Evolutionary conservation across 768 basidiomycete genomes (phyloP).

Genomic region (Naematelia aurantialba): DNA sequence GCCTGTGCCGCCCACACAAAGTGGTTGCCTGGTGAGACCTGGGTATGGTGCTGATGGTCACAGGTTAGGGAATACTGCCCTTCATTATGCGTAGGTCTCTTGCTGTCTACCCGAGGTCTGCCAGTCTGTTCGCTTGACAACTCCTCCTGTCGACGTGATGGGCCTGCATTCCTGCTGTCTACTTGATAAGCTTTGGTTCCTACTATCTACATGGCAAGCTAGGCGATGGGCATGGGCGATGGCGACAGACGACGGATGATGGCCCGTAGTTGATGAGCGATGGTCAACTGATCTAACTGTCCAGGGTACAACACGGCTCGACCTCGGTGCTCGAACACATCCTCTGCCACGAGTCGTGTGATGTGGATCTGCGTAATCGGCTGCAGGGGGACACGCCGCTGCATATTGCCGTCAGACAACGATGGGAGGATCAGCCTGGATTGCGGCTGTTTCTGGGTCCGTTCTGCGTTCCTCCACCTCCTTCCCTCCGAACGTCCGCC

Average conservation of each 20-base stretch:
- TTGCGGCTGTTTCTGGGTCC: slow-evolving; percentile 59
- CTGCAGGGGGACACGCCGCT: slow-evolving; percentile 71
- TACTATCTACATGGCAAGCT: too few relatives aligned
- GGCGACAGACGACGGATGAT: too few relatives aligned
- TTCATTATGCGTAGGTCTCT: slow-evolving; percentile 67
- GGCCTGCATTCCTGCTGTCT: too few relatives aligned
- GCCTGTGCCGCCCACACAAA: not conserved
- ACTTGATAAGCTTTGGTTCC: too few relatives aligned
- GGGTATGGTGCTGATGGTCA: not conserved
- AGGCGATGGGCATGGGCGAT: too few relatives aligned
- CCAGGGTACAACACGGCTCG: slow-evolving; percentile 56
- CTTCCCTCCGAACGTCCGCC: too few relatives aligned
- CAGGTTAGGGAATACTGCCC: slow-evolving; percentile 71
- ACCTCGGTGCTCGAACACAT: slow-evolving; percentile 67
- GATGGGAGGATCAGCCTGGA: slow-evolving; percentile 57
- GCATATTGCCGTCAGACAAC: slow-evolving; percentile 62
- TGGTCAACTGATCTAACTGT: too few relatives aligned
- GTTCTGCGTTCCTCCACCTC: slow-evolving; percentile 37
- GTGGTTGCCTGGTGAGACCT: slow-evolving; percentile 11
- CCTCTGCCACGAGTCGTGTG: slow-evolving; percentile 69
- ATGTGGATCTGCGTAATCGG: slow-evolving; percentile 73
- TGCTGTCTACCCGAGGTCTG: too few relatives aligned
- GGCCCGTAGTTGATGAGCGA: too few relatives aligned
- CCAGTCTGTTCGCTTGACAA: too few relatives aligned
- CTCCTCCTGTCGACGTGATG: too few relatives aligned